phyloP scores from a whole-genome alignment of 1,284 basidiomycete species.

The Boletus albobrunnescens region DNA sequence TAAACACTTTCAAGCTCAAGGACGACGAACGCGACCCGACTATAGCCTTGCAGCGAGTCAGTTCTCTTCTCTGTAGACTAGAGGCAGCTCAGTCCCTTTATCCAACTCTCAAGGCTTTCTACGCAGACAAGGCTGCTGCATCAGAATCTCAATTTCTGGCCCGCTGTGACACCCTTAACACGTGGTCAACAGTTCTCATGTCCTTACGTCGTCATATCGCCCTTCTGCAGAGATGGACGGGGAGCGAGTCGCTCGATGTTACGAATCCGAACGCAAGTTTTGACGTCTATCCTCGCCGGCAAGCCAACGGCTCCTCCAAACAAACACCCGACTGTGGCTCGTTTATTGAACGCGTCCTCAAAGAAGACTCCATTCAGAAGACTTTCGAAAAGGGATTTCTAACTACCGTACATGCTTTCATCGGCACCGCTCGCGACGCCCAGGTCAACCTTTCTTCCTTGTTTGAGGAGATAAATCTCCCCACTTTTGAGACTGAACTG shows the following conservation, averaged over 20 bases:
- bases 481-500: constrained; percentile 91
- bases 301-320: constrained; percentile 36
- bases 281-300: constrained; percentile 38
- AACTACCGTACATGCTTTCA: constrained; percentile 80
- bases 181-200: constrained; percentile 83
- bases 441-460: constrained; percentile 76
- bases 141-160: constrained; percentile 65
- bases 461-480: constrained; percentile 84
- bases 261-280: constrained; percentile 66
- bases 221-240: constrained; percentile 86
- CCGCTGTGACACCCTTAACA: constrained; percentile 81
- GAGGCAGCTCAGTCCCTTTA: constrained; percentile 86
- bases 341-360: constrained; percentile 92
- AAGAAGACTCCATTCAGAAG: constrained; percentile 91
- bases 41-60: constrained; percentile 68
- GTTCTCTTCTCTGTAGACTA: constrained; percentile 71
- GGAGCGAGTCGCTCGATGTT: constrained; percentile 86
- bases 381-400: constrained; percentile 95
- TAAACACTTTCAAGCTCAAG: constrained; percentile 65
- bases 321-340: constrained; percentile 56
- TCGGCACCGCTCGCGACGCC: constrained; percentile 83
- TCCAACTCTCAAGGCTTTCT: constrained; percentile 78
- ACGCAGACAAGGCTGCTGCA: constrained; percentile 72
- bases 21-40: constrained; percentile 43
- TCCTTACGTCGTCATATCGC: constrained; percentile 75